Evolutionary conservation across 345 rosid genomes (phyloP).

Genomic region (Laguncularia racemosa): DNA sequence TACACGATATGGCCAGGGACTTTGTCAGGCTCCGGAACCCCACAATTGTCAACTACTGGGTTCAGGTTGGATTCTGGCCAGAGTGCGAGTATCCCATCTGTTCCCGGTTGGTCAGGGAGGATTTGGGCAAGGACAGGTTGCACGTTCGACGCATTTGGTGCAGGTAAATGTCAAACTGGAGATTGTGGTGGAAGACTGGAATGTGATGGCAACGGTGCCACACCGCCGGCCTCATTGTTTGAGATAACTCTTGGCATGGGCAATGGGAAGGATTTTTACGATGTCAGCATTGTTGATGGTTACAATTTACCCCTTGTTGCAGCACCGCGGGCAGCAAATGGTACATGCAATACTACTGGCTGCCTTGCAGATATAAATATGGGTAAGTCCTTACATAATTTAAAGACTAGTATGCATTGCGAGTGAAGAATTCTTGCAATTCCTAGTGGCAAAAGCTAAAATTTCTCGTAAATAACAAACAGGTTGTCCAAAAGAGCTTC

Average conservation of each 20-base stretch:
- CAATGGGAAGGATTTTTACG: conserved; percentile 55
- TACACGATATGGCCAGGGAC: conserved; percentile 84
- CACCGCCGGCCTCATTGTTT: conserved; percentile 81
- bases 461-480: conserved; percentile 2
- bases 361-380: conserved; percentile 58
- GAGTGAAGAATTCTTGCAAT: too few relatives aligned
- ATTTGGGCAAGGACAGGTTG: conserved; percentile 92
- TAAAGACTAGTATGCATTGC: too few relatives aligned
- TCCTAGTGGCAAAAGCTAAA: neutral
- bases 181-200: conserved; percentile 78
- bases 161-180: conserved; percentile 65
- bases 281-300: conserved; percentile 81
- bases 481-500: conserved; percentile 94
- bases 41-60: conserved; percentile 60
- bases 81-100: conserved; percentile 39
- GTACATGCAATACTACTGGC: conserved; percentile 75
- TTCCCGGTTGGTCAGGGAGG: conserved; percentile 86
- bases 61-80: conserved; percentile 58
- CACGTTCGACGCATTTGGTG: conserved; percentile 49
- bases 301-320: conserved; percentile 80
- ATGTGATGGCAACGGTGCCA: conserved; percentile 65
- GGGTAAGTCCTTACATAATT: conserved; percentile 25
- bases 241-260: conserved; percentile 67
- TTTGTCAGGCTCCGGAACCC: conserved; percentile 73
- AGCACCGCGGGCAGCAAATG: conserved; percentile 51